Percentiles rank a stretch among this genome's conserved stretches.
Conservation (phyloP, 192 early-diverging fungal species). For the Tieghemiomyces parasiticus region DNA sequence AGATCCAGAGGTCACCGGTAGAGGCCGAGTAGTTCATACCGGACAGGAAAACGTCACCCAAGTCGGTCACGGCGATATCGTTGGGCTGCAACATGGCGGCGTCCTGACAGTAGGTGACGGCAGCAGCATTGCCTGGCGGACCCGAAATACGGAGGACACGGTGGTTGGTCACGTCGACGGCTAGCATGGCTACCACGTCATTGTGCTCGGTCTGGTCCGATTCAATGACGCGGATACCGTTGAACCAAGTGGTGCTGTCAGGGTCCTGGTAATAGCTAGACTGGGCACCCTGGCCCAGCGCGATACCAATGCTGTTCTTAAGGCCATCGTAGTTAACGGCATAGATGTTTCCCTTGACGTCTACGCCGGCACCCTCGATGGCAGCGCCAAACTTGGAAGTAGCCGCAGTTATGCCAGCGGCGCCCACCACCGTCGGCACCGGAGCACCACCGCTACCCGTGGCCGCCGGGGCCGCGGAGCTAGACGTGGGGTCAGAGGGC, state of each 20-base stretch:
- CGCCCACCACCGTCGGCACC: too few species aligned
- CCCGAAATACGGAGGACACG: slow-evolving; percentile 21
- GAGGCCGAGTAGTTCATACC: slow-evolving; percentile 27
- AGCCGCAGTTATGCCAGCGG: slow-evolving; percentile 16
- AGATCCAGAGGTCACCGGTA: slow-evolving; percentile 34
- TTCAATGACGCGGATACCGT: slow-evolving; percentile 27
- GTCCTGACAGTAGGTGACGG: slow-evolving; percentile 19
- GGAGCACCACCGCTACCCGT: too few species aligned
- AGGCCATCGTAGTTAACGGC: slow-evolving; percentile 20
- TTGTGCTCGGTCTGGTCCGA: slow-evolving; percentile 9
- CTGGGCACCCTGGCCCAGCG: slow-evolving; percentile 15
- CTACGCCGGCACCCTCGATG: slow-evolving; percentile 38
- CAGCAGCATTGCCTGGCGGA: slow-evolving; percentile 9
- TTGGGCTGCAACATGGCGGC: slow-evolving; percentile 28
- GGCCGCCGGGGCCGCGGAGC: too few species aligned
- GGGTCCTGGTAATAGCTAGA: slow-evolving; percentile 16
- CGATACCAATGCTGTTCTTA: slow-evolving; percentile 11
- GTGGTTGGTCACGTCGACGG: slow-evolving; percentile 24
- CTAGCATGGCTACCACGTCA: slow-evolving; percentile 19
- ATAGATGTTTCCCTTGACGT: slow-evolving; percentile 29
- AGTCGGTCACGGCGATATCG: slow-evolving; percentile 30
- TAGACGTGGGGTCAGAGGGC: too few species aligned
- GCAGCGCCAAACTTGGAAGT: slow-evolving; percentile 24
- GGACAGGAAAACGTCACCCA: slow-evolving; percentile 21
- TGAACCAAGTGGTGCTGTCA: slow-evolving; percentile 21